Evolutionary conservation across 2,329 filamentous ascomycete species (phyloP).

Genomic region (Cladosporium colombiae): DNA sequence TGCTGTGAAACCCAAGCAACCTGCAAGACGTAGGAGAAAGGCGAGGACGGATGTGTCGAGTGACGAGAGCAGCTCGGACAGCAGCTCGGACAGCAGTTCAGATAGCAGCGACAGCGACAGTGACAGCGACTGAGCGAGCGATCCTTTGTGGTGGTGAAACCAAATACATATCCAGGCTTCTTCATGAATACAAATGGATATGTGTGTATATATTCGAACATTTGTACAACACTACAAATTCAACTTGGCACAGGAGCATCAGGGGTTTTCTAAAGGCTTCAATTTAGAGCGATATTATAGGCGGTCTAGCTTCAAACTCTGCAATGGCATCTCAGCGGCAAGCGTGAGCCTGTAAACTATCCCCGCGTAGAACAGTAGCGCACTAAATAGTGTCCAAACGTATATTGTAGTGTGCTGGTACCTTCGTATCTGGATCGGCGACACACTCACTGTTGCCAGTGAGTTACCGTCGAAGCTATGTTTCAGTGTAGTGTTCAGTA

Average conservation of each 20-base stretch:
- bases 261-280: too few species aligned
- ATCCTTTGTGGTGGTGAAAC: background rate
- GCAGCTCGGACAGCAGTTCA: slow-evolving; percentile 15
- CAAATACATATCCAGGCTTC: background rate
- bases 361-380: too few species aligned
- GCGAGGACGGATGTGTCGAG: slow-evolving; percentile 37
- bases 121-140: slow-evolving; percentile 18
- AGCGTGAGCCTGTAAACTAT: too few species aligned
- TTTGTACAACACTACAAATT: background rate
- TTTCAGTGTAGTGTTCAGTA: too few species aligned
- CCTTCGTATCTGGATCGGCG: too few species aligned
- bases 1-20: slow-evolving; percentile 5
- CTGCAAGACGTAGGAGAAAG: slow-evolving; percentile 31
- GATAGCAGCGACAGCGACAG: slow-evolving; percentile 19
- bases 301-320: too few species aligned
- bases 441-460: too few species aligned
- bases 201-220: background rate
- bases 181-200: background rate
- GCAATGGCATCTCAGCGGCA: too few species aligned
- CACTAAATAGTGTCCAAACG: too few species aligned
- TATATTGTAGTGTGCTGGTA: too few species aligned
- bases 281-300: too few species aligned
- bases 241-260: background rate
- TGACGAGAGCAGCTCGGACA: slow-evolving; percentile 25
- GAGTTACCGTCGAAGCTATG: too few species aligned